These are phyloP conservation scores for Gossypium trilobum DNA, from an alignment of 441 rosid species.

Conservation along the genomic window DNA sequence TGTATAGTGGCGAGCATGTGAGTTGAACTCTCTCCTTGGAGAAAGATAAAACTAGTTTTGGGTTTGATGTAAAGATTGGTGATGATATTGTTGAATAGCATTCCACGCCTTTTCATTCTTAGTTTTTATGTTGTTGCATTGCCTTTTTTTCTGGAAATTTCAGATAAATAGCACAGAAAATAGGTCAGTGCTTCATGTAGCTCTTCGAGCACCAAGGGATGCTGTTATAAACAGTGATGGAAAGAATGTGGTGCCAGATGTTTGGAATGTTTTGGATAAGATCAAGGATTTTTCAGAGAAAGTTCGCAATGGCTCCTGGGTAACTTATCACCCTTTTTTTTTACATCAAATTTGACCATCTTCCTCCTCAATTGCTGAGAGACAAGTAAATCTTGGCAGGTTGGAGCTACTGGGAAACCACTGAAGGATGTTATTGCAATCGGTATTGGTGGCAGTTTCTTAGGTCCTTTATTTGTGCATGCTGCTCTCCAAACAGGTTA, in stretches of 20 bases:
- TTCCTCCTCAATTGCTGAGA: slow-evolving; percentile 18
- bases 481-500: slow-evolving; percentile 85
- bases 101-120: neutral
- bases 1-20: slow-evolving; percentile 72
- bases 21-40: slow-evolving; percentile 20
- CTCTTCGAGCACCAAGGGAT: slow-evolving; percentile 83
- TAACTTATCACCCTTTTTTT: slow-evolving; percentile 24
- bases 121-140: slow-evolving; percentile 8
- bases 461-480: slow-evolving; percentile 91
- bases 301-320: slow-evolving; percentile 89
- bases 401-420: slow-evolving; percentile 87
- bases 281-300: slow-evolving; percentile 79
- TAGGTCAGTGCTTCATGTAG: slow-evolving; percentile 89
- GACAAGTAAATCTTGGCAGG: slow-evolving; percentile 37
- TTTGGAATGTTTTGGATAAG: slow-evolving; percentile 86
- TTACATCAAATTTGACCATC: neutral
- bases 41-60: neutral
- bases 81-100: neutral
- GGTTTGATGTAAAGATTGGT: slow-evolving; percentile 2
- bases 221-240: slow-evolving; percentile 67
- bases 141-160: slow-evolving; percentile 17
- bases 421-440: slow-evolving; percentile 77
- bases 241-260: slow-evolving; percentile 78
- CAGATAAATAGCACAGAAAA: slow-evolving; percentile 88
- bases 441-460: slow-evolving; percentile 95